phyloP scores from a whole-genome alignment of 257 asterid genomes.

The Nyctanthes arbortristis region DNA sequence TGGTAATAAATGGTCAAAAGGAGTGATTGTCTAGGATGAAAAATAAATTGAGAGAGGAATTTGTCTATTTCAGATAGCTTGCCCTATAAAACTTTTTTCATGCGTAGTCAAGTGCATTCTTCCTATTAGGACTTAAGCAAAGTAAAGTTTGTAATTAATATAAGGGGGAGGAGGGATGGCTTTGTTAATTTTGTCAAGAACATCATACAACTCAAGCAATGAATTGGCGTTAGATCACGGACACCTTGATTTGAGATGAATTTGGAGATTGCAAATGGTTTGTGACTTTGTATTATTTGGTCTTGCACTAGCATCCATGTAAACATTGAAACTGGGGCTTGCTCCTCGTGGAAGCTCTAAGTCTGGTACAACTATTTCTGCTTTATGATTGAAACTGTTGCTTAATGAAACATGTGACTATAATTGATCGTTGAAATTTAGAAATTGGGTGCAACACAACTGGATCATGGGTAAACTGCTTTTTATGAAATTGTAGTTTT shows the following conservation, averaged over 20 bases:
- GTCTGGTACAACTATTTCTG: neutral
- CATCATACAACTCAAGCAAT: no score
- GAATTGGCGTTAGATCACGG: no score
- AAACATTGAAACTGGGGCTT: neutral
- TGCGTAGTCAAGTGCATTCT: neutral
- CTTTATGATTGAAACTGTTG: conserved; percentile 10
- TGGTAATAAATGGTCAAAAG: neutral
- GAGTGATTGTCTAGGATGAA: neutral
- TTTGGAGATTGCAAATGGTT: no score
- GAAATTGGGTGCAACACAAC: conserved; percentile 15
- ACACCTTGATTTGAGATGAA: neutral
- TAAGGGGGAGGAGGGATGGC: no score
- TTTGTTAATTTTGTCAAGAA: no score
- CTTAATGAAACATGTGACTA: conserved; percentile 24
- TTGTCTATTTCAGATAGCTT: neutral
- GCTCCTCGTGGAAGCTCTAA: neutral
- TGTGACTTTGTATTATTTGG: no score
- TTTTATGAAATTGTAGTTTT: conserved; percentile 6
- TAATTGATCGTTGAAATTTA: conserved; percentile 16
- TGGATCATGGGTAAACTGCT: conserved; percentile 9
- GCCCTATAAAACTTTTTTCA: neutral
- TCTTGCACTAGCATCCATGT: neutral
- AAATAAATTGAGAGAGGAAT: neutral
- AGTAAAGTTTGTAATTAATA: no score
- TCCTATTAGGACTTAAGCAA: neutral